Evolutionary conservation across 2,329 filamentous ascomycete species (phyloP), one percentile per base, ranked within the genome.

Genomic region (Microcyclosporella mali): DNA sequence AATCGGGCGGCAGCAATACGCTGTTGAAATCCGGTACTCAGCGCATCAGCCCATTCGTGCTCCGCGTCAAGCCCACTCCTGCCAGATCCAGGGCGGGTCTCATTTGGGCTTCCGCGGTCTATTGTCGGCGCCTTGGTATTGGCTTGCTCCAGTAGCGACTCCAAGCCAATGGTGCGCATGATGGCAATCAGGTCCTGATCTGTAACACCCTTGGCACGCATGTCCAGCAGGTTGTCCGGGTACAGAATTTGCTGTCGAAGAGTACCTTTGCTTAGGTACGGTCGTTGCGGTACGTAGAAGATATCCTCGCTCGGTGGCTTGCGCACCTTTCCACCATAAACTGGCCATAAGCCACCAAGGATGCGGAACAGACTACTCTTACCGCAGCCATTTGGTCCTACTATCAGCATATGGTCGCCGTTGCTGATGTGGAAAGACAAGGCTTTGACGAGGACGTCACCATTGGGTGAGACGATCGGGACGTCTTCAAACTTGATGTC

Each of bases 231-330:
- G 7, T 81, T 84, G 65, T 98, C 92, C 0, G 92, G 92, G 66
- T 98, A 98, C 46, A 92, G 95, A 56, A 98, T 88, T 60, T 98
- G 92, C 64, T 97, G 88, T 30, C 92, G 82, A n/a, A 98, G 78
- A 1, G 85, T 88, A 16, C 92, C 92, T 40, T 88, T 81, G 11
- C 86, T 92, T 1, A 98, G 77, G 61, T 98, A 98, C 0, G 92
- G 92, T 1, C 92, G 81, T 61, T 98, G 92, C 0, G 92, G 92
- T 52, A 98, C 94, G 69, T 98, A 98, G 69, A 97, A 98, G 61
- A 98, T 97, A 62, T 92, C 85, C 53, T 86, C 81, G 58, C 90
- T 92, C 1, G 85, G 82, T 1, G 92, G 92, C 65, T 97, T 97
- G 58, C 87, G 77, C 15, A 98, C 92, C 1, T 79, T 88, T 39